Evolutionary conservation across 495 filamentous ascomycete species (phyloP), one percentile per base, ranked within the genome.

Genomic region (Penicillium antarcticum): DNA sequence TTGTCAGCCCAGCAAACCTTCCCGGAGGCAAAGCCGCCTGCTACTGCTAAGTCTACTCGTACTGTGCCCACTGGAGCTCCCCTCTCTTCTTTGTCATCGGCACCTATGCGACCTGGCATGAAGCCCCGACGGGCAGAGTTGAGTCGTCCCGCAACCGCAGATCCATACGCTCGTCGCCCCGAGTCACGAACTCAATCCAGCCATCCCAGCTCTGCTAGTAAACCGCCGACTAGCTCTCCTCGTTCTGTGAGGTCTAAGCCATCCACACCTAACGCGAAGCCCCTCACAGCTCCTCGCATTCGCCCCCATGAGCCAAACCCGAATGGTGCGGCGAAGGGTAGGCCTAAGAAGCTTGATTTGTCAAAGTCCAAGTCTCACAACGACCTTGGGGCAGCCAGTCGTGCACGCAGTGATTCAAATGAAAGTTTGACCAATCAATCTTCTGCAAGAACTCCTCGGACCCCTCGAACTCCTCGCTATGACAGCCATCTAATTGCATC

Each of bases 1-100:
- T 23, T 23, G 47, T 92, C 90, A 29, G 88, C 87, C 42, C 87
- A 87, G 45, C 71, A 78, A 45, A 75, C 71, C 3, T 77, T 73
- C 12, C 75, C 79, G 19, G 68, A 70, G 11, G 53, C 48, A 59
- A 74, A 71, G 39, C 54, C 70, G 13, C 72, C 79, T 37, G 59
- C 72, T 35, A 64, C 70, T 16, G 67, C 78, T 26, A 65, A 60
- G 44, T 36, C 67, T 10, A 58, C 54, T 5, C 57, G 71, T 13
- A 66, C 63, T 34, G 62, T 69, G 11, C 68, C 66, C 16, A 69
- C 65, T 4, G 69, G 66, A 0, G 51, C 66, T 10, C 60, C 63
- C 29, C 49, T 64, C 5, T 76, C 73, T 7, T 78, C 79, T 9
- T 58, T 87, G 3, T 80, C 81, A 35, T 78, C 80, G 14, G 84